Conservation (phyloP, 768 basidiomycete species). For the Amanita muscaria region DNA sequence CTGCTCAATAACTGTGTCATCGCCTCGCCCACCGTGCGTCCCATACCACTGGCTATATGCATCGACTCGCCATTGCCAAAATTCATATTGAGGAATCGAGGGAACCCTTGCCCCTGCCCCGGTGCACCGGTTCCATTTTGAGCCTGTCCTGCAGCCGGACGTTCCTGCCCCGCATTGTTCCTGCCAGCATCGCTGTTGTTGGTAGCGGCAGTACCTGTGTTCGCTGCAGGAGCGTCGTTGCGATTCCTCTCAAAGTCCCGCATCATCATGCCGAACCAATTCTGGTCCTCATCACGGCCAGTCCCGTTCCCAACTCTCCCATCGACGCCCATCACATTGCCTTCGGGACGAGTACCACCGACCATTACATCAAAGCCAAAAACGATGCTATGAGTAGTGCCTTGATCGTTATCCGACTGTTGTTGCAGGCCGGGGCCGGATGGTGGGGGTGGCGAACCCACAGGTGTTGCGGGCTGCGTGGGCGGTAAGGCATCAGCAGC, state of each 20-base stretch:
- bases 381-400: constrained; percentile 6
- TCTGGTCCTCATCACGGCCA: background rate
- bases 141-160: background rate
- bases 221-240: background rate
- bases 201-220: background rate
- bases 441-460: background rate
- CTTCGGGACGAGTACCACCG: constrained; percentile 4
- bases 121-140: background rate
- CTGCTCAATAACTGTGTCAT: constrained; percentile 17
- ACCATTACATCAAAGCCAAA: constrained; percentile 14
- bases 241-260: background rate
- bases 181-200: background rate
- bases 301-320: background rate
- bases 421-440: background rate
- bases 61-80: constrained; percentile 6
- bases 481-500: background rate
- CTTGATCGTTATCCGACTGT: background rate
- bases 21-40: constrained; percentile 20
- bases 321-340: constrained; percentile 3
- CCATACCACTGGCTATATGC: constrained; percentile 16
- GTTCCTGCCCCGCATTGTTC: background rate
- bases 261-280: constrained; percentile 6
- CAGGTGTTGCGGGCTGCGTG: background rate
- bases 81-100: constrained; percentile 7
- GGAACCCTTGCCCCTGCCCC: background rate